Evolutionary conservation across 805 yeast genomes (phyloP), one percentile per base, ranked within the genome.

Genomic region (Ogataea pilisensis): DNA sequence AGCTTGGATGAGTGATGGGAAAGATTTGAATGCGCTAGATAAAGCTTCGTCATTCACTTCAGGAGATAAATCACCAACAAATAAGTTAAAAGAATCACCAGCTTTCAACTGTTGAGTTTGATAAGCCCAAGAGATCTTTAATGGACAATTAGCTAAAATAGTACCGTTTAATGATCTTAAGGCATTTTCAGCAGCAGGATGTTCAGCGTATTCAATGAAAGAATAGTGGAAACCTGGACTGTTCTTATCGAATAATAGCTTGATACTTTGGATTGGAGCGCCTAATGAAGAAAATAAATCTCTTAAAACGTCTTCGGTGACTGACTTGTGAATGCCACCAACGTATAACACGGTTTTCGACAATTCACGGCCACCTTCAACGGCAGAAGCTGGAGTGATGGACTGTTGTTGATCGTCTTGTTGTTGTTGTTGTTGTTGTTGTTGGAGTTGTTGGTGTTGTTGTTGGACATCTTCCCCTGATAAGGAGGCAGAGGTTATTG

Each of bases 31-130:
- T 11, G 83, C 70, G 33, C 61, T 64, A 38, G 69, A 69, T 46
- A 88, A 71, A 14, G 76, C 58, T 49, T 84, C 95, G 63, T 89
- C 96, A 57, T 85, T 81, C 28, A 89, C 82, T 54, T 89, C 95
- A 7, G 83, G 72, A 30, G 87, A 78, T 51, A 88, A 72, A 59
- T 89, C 96, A 43, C 96, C 96, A 25, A 89, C 87, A 61, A 88
- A 89, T 37, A 89, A 68, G 57, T 85, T 86, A 63, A 69, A 84
- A 29, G 76, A 67, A 31, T 74, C 76, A 38, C 67, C 69, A 24
- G 72, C 67, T 46, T 74, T 70, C 36, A 79, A 75, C 49, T 83
- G 83, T 52, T 84, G 85, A 32, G 88, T 81, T 65, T 85, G 93
- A 65, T 71, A 87, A 8, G 96, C 96, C 82, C 87, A 85, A 49